Evolutionary conservation across 306 rosid genomes (phyloP).

Genomic region (Crataegus laevigata): DNA sequence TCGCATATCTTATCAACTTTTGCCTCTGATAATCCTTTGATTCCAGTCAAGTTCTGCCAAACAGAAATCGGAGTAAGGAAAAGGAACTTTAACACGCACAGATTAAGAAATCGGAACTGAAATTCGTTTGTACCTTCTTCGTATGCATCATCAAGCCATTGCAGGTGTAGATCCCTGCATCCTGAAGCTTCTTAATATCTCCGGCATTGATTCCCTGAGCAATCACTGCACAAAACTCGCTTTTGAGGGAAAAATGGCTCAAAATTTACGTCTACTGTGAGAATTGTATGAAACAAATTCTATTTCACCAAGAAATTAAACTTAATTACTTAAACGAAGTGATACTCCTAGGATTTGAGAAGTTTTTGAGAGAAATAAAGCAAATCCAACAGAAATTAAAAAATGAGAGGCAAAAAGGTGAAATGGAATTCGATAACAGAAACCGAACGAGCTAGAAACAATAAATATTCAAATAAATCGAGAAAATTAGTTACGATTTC

Average conservation of each 20-base stretch:
- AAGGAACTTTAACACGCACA: background rate
- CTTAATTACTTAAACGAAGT: background rate
- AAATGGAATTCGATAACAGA: background rate
- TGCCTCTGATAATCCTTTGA: constrained; percentile 95
- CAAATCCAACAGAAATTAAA: background rate
- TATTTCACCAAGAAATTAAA: background rate
- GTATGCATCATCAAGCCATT: constrained; percentile 99
- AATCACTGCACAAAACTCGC: constrained; percentile 49
- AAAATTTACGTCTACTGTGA: background rate
- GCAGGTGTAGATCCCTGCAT: constrained; percentile 94
- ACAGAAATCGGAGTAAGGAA: background rate
- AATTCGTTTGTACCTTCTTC: constrained; percentile 53
- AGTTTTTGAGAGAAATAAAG: background rate
- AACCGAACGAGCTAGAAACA: background rate
- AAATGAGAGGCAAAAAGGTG: background rate
- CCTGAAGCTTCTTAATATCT: constrained; percentile 96
- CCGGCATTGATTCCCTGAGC: constrained; percentile 97
- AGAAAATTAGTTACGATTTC: background rate
- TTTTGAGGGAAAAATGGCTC: background rate
- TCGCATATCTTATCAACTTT: constrained; percentile 93
- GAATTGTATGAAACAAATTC: background rate
- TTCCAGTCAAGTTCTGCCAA: constrained; percentile 75
- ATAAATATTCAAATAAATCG: background rate
- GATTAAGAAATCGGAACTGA: background rate
- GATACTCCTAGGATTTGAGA: background rate